Percentiles rank a stretch among this genome's conserved stretches.
These are phyloP conservation scores for Albatrellus sp. DNA, from an alignment of 1,284 basidiomycete species.

Conservation along the genomic window DNA sequence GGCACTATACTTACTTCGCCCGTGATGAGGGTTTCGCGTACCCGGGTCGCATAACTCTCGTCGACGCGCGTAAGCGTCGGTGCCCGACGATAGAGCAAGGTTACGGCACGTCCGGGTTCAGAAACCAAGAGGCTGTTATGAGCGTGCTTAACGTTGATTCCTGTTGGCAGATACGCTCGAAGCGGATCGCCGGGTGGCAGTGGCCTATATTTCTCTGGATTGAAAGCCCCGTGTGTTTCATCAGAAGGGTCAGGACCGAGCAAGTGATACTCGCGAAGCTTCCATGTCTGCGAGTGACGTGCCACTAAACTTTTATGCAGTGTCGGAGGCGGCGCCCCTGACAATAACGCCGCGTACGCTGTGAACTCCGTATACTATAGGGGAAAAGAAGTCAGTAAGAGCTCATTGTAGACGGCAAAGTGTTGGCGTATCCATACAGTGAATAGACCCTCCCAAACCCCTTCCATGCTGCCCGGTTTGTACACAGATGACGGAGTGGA, in stretches of 20 bases:
- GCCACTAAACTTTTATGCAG: conserved; percentile 47
- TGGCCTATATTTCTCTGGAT: conserved; percentile 11
- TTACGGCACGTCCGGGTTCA: conserved; percentile 23
- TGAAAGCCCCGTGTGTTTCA: neutral
- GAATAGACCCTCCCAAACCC: conserved; percentile 67
- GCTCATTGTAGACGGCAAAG: neutral
- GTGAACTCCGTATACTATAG: conserved; percentile 65
- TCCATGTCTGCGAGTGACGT: conserved; percentile 68
- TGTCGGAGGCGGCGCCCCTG: conserved; percentile 43
- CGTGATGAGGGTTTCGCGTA: conserved; percentile 51
- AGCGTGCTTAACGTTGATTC: conserved; percentile 29
- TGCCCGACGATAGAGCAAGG: conserved; percentile 27
- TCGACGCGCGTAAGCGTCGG: conserved; percentile 9
- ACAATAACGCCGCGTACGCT: conserved; percentile 49
- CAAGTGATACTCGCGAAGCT: conserved; percentile 58
- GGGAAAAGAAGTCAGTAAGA: neutral
- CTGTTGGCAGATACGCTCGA: conserved; percentile 42
- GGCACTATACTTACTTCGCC: conserved; percentile 42
- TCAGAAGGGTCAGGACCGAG: conserved; percentile 15
- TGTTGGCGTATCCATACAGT: conserved; percentile 32
- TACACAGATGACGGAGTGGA: conserved; percentile 30
- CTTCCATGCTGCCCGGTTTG: conserved; percentile 53
- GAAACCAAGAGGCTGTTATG: conserved; percentile 28
- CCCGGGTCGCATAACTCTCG: conserved; percentile 15
- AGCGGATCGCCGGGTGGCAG: conserved; percentile 22